Conservation (phyloP, 2,329 filamentous ascomycete genomes). For the Colletotrichum tabaci region DNA sequence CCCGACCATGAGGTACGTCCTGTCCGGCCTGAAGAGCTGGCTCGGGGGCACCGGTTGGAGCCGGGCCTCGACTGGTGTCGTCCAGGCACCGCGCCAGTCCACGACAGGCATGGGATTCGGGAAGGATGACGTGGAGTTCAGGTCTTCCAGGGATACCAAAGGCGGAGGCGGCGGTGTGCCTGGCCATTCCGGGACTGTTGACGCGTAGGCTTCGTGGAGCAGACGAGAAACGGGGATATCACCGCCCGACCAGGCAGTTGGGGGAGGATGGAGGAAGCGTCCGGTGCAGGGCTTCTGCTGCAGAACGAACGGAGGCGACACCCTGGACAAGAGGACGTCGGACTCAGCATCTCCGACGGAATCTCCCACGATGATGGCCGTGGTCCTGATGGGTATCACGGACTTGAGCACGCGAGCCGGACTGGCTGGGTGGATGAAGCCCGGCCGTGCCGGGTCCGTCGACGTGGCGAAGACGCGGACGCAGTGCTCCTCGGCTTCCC, state of each 20-base stretch:
- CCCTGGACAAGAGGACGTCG: not conserved
- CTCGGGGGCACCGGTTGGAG: not conserved
- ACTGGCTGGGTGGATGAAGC: not conserved
- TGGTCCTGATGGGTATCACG: not conserved
- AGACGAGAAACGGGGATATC: not conserved
- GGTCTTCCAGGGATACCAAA: too few species aligned
- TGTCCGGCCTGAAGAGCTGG: not conserved
- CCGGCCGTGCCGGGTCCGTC: not conserved
- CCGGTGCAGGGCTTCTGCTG: not conserved
- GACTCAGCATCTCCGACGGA: not conserved
- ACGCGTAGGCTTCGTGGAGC: not conserved
- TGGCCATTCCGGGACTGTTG: not conserved
- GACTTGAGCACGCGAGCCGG: constrained; percentile 8
- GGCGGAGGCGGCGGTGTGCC: too few species aligned
- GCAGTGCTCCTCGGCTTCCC: not conserved
- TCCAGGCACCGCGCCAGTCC: not conserved
- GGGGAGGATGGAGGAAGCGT: constrained; percentile 1
- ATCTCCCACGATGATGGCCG: not conserved
- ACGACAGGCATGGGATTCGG: not conserved
- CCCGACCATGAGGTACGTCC: not conserved
- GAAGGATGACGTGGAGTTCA: too few species aligned
- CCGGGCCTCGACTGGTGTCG: not conserved
- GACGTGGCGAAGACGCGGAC: not conserved
- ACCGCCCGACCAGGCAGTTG: not conserved
- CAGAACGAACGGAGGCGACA: not conserved